Percentiles rank a stretch among this genome's conserved stretches.
Conservation (phyloP, 1,284 basidiomycete genomes). For the Phenoliferia sp. region DNA sequence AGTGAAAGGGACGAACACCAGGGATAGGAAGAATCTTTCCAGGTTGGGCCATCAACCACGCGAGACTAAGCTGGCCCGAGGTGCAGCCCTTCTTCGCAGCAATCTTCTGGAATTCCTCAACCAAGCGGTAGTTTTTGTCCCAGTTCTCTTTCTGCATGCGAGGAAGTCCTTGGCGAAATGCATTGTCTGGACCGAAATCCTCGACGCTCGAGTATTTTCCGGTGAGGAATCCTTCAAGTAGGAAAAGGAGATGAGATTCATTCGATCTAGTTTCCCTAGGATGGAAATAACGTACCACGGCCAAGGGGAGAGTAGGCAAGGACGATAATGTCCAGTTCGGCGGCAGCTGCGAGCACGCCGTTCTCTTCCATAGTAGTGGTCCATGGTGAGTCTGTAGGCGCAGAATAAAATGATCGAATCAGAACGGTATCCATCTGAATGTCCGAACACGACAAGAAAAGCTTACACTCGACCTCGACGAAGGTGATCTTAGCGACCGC, state of each 20-base stretch:
- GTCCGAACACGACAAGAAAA: too few species aligned
- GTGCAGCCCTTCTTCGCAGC: conserved; percentile 51
- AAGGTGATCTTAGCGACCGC: conserved; percentile 30
- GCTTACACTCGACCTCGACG: conserved; percentile 44
- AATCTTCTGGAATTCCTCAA: conserved; percentile 47
- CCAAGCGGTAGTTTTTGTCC: conserved; percentile 50
- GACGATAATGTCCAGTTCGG: conserved; percentile 47
- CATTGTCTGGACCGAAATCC: conserved; percentile 51
- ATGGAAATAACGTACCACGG: conserved; percentile 32
- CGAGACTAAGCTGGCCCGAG: conserved; percentile 54
- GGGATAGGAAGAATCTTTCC: conserved; percentile 47
- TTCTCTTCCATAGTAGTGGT: conserved; percentile 39
- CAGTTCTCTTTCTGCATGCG: conserved; percentile 48
- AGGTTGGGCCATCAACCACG: conserved; percentile 58
- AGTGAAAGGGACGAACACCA: conserved; percentile 13
- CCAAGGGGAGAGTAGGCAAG: conserved; percentile 50
- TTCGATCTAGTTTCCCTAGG: not conserved
- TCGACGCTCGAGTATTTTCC: conserved; percentile 52
- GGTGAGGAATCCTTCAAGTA: conserved; percentile 52
- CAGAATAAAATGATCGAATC: conserved; percentile 21
- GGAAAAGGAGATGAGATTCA: too few species aligned
- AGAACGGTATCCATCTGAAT: too few species aligned
- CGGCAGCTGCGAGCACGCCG: conserved; percentile 43
- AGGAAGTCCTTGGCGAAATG: conserved; percentile 45
- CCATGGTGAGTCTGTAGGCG: conserved; percentile 48